These are phyloP conservation scores for Pecoramyces ruminantium DNA, from an alignment of 192 early-diverging fungal species.

Conservation along the genomic window DNA sequence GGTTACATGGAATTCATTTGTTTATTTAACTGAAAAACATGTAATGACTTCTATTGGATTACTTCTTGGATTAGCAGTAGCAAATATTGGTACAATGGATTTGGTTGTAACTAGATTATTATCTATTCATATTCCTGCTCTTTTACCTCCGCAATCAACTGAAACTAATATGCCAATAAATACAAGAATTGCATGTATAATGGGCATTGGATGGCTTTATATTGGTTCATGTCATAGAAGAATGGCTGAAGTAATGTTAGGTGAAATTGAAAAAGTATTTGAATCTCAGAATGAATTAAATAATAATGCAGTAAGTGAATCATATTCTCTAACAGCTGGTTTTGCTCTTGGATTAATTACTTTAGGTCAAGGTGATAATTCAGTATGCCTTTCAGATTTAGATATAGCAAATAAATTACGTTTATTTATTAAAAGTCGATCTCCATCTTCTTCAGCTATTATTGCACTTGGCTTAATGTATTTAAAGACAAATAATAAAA, in stretches of 20 bases:
- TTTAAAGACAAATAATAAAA: slow-evolving; percentile 54
- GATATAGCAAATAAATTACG: slow-evolving; percentile 32
- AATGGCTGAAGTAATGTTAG: slow-evolving; percentile 56
- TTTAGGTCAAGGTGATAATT: slow-evolving; percentile 39
- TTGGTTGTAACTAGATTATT: slow-evolving; percentile 44
- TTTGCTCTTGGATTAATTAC: slow-evolving; percentile 71
- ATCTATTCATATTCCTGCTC: slow-evolving; percentile 54
- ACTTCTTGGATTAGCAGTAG: slow-evolving; percentile 55
- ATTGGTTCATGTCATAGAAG: slow-evolving; percentile 46
- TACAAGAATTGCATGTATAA: slow-evolving; percentile 46
- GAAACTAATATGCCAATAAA: slow-evolving; percentile 44
- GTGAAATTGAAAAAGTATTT: slow-evolving; percentile 29
- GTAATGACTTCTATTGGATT: slow-evolving; percentile 52
- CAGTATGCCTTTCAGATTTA: slow-evolving; percentile 29
- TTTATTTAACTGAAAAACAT: slow-evolving; percentile 52
- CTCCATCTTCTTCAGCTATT: slow-evolving; percentile 39
- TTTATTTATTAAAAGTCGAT: slow-evolving; percentile 29
- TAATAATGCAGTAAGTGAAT: slow-evolving; percentile 3
- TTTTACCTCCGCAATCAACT: slow-evolving; percentile 36
- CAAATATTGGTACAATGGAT: slow-evolving; percentile 50
- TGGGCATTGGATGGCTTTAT: slow-evolving; percentile 64
- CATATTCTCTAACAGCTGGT: slow-evolving; percentile 60
- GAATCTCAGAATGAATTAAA: slow-evolving; percentile 5
- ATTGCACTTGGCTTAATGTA: slow-evolving; percentile 74
- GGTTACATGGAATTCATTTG: slow-evolving; percentile 33